Conservation (phyloP, 768 basidiomycete species). For the Pisolithus orientalis region DNA sequence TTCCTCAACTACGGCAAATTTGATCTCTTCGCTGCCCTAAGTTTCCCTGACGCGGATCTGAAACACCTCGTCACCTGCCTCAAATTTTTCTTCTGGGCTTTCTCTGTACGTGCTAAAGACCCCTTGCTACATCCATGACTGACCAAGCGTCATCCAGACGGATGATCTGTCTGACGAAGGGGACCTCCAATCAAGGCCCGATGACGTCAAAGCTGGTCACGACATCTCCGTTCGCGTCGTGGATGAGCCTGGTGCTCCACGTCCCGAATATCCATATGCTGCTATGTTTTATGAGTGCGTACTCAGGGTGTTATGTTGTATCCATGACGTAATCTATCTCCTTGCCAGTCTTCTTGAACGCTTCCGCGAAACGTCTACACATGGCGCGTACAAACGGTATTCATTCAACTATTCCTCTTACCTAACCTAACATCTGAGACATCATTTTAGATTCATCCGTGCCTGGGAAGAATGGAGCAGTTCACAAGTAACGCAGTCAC, state of each 20-base stretch:
- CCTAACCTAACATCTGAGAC: neutral
- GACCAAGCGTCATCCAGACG: conserved; percentile 16
- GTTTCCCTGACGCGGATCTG: conserved; percentile 32
- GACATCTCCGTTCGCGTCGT: conserved; percentile 26
- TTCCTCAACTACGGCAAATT: conserved; percentile 34
- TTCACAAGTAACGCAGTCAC: conserved; percentile 31
- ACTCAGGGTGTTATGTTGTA: neutral
- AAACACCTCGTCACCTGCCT: conserved; percentile 31
- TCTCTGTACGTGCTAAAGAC: conserved; percentile 21
- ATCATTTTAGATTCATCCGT: conserved; percentile 22
- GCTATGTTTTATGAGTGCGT: conserved; percentile 35
- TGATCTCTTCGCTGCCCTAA: conserved; percentile 33
- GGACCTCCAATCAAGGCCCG: conserved; percentile 28
- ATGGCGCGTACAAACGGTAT: conserved; percentile 30
- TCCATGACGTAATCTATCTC: conserved; percentile 6
- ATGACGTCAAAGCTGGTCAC: conserved; percentile 28
- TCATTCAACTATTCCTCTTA: neutral
- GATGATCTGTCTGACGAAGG: conserved; percentile 35
- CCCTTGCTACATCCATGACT: neutral
- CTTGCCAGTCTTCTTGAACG: conserved; percentile 24
- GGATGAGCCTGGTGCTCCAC: conserved; percentile 19
- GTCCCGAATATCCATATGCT: conserved; percentile 30
- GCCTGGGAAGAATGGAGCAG: conserved; percentile 31
- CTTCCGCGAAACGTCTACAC: conserved; percentile 31
- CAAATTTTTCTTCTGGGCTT: conserved; percentile 35